These are phyloP conservation scores for Colletotrichum plurivorum DNA, from an alignment of 2,329 filamentous ascomycete species.

Conservation along the genomic window DNA sequence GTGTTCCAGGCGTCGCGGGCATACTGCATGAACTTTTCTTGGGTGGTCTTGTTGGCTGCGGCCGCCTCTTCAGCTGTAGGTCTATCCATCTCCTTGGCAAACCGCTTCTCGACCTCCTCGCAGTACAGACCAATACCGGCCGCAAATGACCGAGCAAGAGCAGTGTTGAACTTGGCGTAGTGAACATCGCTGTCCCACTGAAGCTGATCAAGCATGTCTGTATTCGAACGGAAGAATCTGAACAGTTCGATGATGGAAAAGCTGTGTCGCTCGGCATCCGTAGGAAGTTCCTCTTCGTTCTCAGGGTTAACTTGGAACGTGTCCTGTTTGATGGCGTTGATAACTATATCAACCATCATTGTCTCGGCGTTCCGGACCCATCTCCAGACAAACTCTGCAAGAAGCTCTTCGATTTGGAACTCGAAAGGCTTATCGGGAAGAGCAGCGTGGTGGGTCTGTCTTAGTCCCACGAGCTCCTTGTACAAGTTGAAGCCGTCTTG, in stretches of 20 bases:
- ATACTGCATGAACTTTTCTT: constrained; percentile 93
- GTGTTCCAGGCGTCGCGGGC: constrained; percentile 94
- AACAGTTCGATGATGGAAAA: constrained; percentile 95
- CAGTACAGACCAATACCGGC: constrained; percentile 90
- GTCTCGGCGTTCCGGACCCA: constrained; percentile 89
- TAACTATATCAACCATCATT: constrained; percentile 86
- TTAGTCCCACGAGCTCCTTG: constrained; percentile 87
- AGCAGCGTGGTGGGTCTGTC: constrained; percentile 82
- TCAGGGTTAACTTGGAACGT: constrained; percentile 82
- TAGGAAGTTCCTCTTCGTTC: constrained; percentile 72
- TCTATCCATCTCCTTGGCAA: constrained; percentile 93
- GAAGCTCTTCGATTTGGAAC: constrained; percentile 87
- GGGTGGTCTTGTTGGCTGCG: constrained; percentile 81
- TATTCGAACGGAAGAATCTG: constrained; percentile 91
- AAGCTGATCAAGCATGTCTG: constrained; percentile 87
- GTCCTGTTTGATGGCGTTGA: constrained; percentile 92
- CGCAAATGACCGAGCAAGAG: constrained; percentile 87
- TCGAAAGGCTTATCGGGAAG: constrained; percentile 83
- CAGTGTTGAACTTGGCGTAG: constrained; percentile 97
- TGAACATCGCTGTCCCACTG: constrained; percentile 96
- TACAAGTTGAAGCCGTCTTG: constrained; percentile 97
- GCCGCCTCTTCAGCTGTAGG: constrained; percentile 89
- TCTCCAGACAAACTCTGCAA: constrained; percentile 95
- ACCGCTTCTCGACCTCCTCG: constrained; percentile 88
- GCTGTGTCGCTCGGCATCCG: constrained; percentile 90